Base-by-base conservation (phyloP, 495 filamentous ascomycete species). In the Penicillium paxilli region DNA sequence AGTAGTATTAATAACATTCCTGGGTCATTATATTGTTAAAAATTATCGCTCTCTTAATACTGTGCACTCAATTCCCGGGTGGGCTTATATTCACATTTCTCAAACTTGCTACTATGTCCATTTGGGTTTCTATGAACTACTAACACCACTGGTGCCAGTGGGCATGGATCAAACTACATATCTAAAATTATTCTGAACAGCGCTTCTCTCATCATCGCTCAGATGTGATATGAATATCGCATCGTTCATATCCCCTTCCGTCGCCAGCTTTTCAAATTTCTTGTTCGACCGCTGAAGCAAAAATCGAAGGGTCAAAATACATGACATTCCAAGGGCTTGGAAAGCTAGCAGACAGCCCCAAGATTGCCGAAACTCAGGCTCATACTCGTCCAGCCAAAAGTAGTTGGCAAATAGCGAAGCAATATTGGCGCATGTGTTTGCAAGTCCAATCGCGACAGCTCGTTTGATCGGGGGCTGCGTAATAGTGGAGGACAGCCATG, bases 261-360 rank as follows among this genome's bases (percentile, higher is more conserved):
- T n/a, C 22, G 33, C 41, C 35, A 64, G 24, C 7, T 22, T 26
- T 2, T 64, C 60, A 41, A 64, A 57, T 22, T 47, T 60, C 47
- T 51, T 54, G 42, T 64, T 64, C 4, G 45, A 22, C 2, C 41
- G 38, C 1, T 26, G 44, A 14, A 64, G 53, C 5, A 49, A 21
- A 17, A 60, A 22, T 6, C 60, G 60, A n/a, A 64, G 30, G 0
- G 42, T 37, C n/a, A 64, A 11, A 16, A 60, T 57, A 19, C 60
- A 64, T 5, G 46, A 4, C n/a, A 60, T n/a, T 3, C 52, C 52
- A 11, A 64, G 44, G 1, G 19, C 46, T 21, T 57, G 52, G 20
- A 64, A 64, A 9, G 46, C 57, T 46, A 64, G 47, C 10, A 64
- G 28, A 28, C 60, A 64, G 26, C 57, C 60, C 60, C 60, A 64